A percentile compares a stretch with the other conserved stretches of the same genome.
Evolutionary conservation across 768 basidiomycete species (phyloP).

Genomic region (Epithele typhae): DNA sequence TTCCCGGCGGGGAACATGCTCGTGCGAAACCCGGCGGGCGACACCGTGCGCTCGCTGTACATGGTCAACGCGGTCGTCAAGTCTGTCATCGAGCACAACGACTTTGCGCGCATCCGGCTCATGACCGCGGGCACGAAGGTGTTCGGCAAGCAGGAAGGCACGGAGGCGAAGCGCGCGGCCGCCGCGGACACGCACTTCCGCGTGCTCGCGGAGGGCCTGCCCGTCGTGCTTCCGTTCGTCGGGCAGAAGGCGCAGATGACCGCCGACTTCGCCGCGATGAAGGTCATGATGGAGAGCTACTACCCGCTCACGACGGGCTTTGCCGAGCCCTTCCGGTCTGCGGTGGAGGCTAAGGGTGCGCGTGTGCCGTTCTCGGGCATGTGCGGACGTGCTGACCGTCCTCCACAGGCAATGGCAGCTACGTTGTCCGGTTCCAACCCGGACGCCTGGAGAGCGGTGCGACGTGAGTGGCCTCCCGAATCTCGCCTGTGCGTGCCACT

Average conservation of each 20-base stretch:
- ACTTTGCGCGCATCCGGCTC: conserved; percentile 79
- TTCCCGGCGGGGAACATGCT: conserved; percentile 81
- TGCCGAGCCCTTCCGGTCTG: conserved; percentile 49
- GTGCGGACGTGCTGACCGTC: background rate
- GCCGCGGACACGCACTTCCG: conserved; percentile 61
- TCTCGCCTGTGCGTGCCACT: conserved; percentile 1
- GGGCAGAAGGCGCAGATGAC: conserved; percentile 57
- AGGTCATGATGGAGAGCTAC: conserved; percentile 66
- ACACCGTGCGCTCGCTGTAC: conserved; percentile 77
- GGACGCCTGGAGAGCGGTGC: conserved; percentile 44
- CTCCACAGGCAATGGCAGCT: conserved; percentile 58
- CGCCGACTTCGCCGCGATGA: conserved; percentile 53
- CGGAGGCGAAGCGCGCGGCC: conserved; percentile 38
- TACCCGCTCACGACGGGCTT: conserved; percentile 76
- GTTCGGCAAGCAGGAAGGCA: conserved; percentile 84
- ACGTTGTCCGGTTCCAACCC: conserved; percentile 65
- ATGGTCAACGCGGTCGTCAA: conserved; percentile 84
- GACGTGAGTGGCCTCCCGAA: conserved; percentile 39
- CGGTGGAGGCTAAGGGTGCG: conserved; percentile 53
- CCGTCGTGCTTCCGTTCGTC: conserved; percentile 79
- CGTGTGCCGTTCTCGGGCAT: conserved; percentile 2
- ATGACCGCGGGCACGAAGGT: conserved; percentile 93
- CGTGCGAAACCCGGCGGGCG: conserved; percentile 78
- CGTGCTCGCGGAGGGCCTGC: conserved; percentile 80
- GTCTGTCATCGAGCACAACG: conserved; percentile 73